Evolutionary conservation across 768 basidiomycete genomes (phyloP).

Genomic region (Glaciozyma antarctica): DNA sequence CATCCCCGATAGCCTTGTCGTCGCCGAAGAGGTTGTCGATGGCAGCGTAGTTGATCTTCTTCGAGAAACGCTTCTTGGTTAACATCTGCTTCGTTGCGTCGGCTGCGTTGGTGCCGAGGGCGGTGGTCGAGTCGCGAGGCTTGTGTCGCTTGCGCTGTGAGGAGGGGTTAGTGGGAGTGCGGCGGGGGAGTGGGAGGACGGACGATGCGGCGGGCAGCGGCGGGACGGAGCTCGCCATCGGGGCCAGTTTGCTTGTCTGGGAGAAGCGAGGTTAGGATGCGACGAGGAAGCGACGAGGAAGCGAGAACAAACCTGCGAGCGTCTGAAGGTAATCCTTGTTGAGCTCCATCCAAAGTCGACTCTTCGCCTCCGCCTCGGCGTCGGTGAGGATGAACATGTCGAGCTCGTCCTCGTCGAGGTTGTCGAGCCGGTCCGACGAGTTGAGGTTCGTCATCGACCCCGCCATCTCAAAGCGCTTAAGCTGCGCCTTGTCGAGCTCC

Average conservation of each 20-base stretch:
- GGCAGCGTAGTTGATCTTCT: slow-evolving; percentile 87
- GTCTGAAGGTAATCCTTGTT: slow-evolving; percentile 84
- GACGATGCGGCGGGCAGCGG: slow-evolving; percentile 1
- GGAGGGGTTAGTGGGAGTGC: neutral
- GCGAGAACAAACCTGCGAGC: slow-evolving; percentile 57
- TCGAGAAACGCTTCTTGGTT: slow-evolving; percentile 75
- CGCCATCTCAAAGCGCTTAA: slow-evolving; percentile 48
- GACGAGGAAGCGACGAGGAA: neutral
- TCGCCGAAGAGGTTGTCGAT: slow-evolving; percentile 60
- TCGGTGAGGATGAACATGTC: slow-evolving; percentile 63
- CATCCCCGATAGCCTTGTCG: neutral
- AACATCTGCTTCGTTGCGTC: slow-evolving; percentile 68
- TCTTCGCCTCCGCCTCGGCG: slow-evolving; percentile 74
- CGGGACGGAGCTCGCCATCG: slow-evolving; percentile 26
- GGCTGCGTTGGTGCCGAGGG: slow-evolving; percentile 60
- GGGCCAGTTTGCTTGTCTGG: slow-evolving; percentile 55
- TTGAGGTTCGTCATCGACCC: slow-evolving; percentile 38
- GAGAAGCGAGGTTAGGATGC: neutral
- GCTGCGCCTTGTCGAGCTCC: slow-evolving; percentile 60
- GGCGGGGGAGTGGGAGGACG: neutral
- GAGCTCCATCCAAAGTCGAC: slow-evolving; percentile 86
- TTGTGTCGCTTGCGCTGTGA: slow-evolving; percentile 38
- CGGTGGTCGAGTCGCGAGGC: slow-evolving; percentile 66
- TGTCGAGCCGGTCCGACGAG: slow-evolving; percentile 36
- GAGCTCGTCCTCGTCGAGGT: slow-evolving; percentile 84